These are phyloP conservation scores for Tardiomyces digboiensis DNA, from an alignment of 1,139 yeast genomes.

Conservation along the genomic window DNA sequence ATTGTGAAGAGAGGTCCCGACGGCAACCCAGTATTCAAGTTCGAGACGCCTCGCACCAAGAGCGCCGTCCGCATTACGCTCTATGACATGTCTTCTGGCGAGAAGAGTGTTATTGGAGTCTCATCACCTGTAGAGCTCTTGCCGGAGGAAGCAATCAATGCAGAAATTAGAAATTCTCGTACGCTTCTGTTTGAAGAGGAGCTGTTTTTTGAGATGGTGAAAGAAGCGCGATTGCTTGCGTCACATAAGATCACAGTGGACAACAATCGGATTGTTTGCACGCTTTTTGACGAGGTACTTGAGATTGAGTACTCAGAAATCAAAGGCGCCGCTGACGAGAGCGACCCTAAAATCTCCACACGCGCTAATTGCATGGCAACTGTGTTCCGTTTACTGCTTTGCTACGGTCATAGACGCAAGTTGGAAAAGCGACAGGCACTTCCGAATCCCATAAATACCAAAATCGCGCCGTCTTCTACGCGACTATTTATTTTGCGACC, in stretches of 20 bases:
- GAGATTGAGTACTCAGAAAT: slow-evolving; percentile 60
- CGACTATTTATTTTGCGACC: slow-evolving; percentile 45
- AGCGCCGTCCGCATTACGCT: slow-evolving; percentile 33
- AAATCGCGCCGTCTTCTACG: slow-evolving; percentile 15
- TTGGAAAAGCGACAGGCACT: slow-evolving; percentile 33
- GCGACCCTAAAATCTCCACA: neutral
- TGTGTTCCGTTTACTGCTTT: slow-evolving; percentile 49
- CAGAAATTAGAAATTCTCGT: slow-evolving; percentile 34
- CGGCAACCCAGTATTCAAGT: slow-evolving; percentile 24
- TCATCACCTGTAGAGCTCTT: slow-evolving; percentile 11
- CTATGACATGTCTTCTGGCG: slow-evolving; percentile 16
- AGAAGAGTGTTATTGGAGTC: slow-evolving; percentile 16
- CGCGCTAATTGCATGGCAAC: slow-evolving; percentile 45
- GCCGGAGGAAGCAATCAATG: slow-evolving; percentile 14
- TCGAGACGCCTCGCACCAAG: slow-evolving; percentile 20
- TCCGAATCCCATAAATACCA: slow-evolving; percentile 19
- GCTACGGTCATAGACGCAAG: slow-evolving; percentile 47
- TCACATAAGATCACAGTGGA: slow-evolving; percentile 64
- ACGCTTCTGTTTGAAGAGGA: slow-evolving; percentile 82
- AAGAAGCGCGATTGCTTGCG: slow-evolving; percentile 67
- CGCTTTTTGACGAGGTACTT: slow-evolving; percentile 53
- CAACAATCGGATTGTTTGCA: slow-evolving; percentile 54
- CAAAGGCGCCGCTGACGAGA: slow-evolving; percentile 11
- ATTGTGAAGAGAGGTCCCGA: slow-evolving; percentile 36
- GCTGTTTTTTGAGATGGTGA: slow-evolving; percentile 51